Base-by-base conservation (phyloP, 1,284 basidiomycete species). In the Gastroboletus turbinatus region DNA sequence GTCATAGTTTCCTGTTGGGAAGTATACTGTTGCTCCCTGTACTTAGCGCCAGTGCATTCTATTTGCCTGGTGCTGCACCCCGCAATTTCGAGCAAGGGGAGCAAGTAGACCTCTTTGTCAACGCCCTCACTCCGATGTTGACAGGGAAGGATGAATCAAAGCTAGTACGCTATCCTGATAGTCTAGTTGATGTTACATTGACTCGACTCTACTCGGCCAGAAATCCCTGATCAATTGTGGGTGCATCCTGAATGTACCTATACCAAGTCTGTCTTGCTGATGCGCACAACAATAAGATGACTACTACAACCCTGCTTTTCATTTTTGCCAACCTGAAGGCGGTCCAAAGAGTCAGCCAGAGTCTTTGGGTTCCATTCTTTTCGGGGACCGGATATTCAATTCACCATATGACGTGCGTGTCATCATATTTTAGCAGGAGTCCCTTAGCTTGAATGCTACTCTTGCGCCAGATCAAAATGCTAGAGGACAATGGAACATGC, bases 301-400 rank as follows among this genome's bases (percentile, higher is more conserved):
- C 72, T 96, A 94, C 73, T 96, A 96, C 75, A 85, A 94, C 65
- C 82, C 87, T 2, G 77, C 78, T 43, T 91, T 98, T 63, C 87
- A 88, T 61, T 98, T 98, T 73, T 98, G 96, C 69, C 67, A 82
- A 60, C 96, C 96, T 7, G 75, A 82, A 48, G 86, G 79, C 8
- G 93, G 92, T 5, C 85, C 88, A 1, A 75, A 86, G 67, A 86
- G 88, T 64, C 87, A 94, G 69, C 86, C 91, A 14, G 96, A 97
- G 73, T 91, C 88, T 2, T 78, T 99, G 27, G 96, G 96, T 5
- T 94, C 92, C 30, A 95, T 97, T 60, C 78, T 99, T 16, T 98
- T 98, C 65, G 96, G 96, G 30, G 96, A 99, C 77, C 83, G 96
- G 58, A 95, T 99, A 68, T 94, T 96, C 74, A 88, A 89, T 69